These are phyloP conservation scores for Lachnellula hyalina DNA, from an alignment of 2,329 filamentous ascomycete genomes.

Conservation along the genomic window DNA sequence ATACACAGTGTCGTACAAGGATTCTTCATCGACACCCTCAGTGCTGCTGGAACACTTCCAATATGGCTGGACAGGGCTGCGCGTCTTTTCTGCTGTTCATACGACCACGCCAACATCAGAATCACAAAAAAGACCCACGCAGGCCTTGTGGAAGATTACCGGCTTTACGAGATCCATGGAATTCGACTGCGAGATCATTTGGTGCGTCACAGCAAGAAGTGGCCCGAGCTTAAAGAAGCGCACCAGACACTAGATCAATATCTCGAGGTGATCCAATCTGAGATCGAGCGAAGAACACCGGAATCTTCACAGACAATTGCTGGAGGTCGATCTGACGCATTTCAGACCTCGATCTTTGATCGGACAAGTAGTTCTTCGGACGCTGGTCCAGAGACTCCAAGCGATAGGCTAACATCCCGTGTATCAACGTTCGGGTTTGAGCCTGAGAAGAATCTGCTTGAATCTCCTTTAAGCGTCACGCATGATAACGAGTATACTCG, in stretches of 20 bases:
- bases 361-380: constrained; percentile 45
- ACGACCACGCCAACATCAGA: constrained; percentile 40
- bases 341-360: constrained; percentile 45
- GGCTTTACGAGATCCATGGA: constrained; percentile 47
- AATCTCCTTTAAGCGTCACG: constrained; percentile 24
- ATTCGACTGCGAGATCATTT: constrained; percentile 41
- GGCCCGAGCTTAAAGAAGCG: constrained; percentile 28
- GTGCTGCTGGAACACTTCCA: constrained; percentile 34
- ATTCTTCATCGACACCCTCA: constrained; percentile 45
- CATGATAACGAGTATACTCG: constrained; percentile 16
- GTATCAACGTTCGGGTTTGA: constrained; percentile 24
- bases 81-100: constrained; percentile 44
- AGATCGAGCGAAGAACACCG: constrained; percentile 41
- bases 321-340: constrained; percentile 30
- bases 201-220: constrained; percentile 33
- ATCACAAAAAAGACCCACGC: constrained; percentile 38
- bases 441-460: constrained; percentile 15
- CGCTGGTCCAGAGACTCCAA: constrained; percentile 39
- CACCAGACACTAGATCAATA: constrained; percentile 33
- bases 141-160: constrained; percentile 48
- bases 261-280: constrained; percentile 35
- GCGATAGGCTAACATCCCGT: constrained; percentile 16
- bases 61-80: constrained; percentile 47
- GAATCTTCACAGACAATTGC: constrained; percentile 36
- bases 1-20: constrained; percentile 49